A percentile compares a stretch with the other conserved stretches of the same genome.
phyloP scores from a whole-genome alignment of 148 eudicot species.

The Vaccinium vitisidaea region DNA sequence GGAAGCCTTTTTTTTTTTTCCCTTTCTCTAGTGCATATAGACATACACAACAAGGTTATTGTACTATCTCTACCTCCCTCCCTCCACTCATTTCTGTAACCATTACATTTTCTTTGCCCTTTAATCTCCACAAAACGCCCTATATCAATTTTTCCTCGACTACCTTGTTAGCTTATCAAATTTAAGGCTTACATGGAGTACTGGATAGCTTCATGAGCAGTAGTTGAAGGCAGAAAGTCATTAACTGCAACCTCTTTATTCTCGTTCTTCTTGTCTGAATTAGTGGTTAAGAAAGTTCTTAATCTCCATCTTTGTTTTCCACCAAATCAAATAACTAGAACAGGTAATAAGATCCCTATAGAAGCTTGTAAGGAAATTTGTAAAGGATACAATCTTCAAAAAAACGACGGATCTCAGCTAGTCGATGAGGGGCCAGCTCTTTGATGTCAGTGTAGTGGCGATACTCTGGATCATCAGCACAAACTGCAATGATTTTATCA shows the following conservation, averaged over 20 bases:
- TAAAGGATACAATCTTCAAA: constrained; percentile 86
- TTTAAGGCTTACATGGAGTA: constrained; percentile 61
- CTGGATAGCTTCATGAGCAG: constrained; percentile 65
- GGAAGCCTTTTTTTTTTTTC: neutral
- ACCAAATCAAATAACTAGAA: neutral
- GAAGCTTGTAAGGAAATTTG: neutral
- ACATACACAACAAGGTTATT: neutral
- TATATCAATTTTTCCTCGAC: neutral
- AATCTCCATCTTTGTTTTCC: neutral
- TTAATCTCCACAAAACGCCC: neutral
- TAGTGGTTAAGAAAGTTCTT: constrained; percentile 24
- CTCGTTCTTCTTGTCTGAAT: constrained; percentile 68
- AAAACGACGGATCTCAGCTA: constrained; percentile 77
- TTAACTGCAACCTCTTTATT: constrained; percentile 63
- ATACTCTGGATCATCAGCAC: constrained; percentile 90
- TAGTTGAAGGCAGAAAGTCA: constrained; percentile 54
- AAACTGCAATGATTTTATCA: constrained; percentile 88
- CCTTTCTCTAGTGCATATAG: neutral
- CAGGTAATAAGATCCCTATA: neutral
- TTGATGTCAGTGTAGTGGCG: constrained; percentile 70
- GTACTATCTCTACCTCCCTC: neutral
- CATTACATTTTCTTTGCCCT: neutral
- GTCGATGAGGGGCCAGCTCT: constrained; percentile 78
- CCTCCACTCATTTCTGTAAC: neutral
- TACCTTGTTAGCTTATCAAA: neutral